A percentile compares a stretch with the other conserved stretches of the same genome.
These are phyloP conservation scores for Danielia oregonensis DNA, from an alignment of 805 yeast genomes.

Conservation along the genomic window DNA sequence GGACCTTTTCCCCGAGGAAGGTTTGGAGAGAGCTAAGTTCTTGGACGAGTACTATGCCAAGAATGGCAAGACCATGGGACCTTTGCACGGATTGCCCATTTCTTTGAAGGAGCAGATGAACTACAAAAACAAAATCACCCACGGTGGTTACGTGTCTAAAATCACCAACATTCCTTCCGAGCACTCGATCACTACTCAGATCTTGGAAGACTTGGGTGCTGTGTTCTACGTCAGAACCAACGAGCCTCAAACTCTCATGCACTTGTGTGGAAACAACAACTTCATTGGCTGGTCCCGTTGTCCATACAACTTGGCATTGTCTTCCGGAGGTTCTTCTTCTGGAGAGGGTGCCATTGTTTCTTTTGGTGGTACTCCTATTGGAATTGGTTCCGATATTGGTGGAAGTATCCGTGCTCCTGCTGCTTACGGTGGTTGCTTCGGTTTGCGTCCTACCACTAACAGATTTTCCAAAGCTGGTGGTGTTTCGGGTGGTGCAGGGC, in stretches of 20 bases:
- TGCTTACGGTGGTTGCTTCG: conserved; percentile 58
- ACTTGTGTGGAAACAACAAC: conserved; percentile 58
- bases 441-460: conserved; percentile 60
- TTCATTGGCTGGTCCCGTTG: conserved; percentile 58
- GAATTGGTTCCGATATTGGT: conserved; percentile 70
- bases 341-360: conserved; percentile 68
- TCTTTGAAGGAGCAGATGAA: conserved; percentile 64
- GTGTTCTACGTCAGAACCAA: conserved; percentile 63
- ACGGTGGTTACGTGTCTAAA: conserved; percentile 56
- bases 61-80: conserved; percentile 53
- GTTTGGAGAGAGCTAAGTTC: conserved; percentile 50
- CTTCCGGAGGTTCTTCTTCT: conserved; percentile 72
- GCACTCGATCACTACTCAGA: conserved; percentile 46
- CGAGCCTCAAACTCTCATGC: conserved; percentile 70
- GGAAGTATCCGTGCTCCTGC: conserved; percentile 70
- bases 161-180: conserved; percentile 44
- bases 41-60: conserved; percentile 49
- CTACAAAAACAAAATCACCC: conserved; percentile 50
- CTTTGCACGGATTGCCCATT: conserved; percentile 65
- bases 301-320: conserved; percentile 51
- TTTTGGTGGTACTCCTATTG: conserved; percentile 57
- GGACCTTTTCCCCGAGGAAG: conserved; percentile 61
- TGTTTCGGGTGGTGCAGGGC: conserved; percentile 56
- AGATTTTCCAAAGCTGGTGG: conserved; percentile 45
- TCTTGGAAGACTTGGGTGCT: conserved; percentile 52